Base-by-base conservation (phyloP, 2,329 filamentous ascomycete species). In the Neurospora sp. region DNA sequence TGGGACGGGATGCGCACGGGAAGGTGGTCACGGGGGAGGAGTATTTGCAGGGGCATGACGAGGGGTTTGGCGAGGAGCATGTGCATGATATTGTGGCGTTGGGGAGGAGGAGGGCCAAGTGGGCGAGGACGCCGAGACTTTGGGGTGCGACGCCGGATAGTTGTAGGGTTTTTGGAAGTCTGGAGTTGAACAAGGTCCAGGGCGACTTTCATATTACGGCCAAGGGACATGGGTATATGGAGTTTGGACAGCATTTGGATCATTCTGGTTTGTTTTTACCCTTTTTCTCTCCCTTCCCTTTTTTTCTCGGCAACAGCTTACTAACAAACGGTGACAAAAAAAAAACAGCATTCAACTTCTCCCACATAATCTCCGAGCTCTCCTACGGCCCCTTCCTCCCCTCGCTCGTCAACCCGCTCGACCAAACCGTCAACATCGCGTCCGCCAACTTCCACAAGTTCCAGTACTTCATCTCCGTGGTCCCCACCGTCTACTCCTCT, bases 121-220 rank as follows among this genome's bases (percentile, higher is more conserved):
- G 89, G 82, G 85, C 87, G 41, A 94, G 91, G 85, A 96, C 93
- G 2, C 94, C 93, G 1, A 85, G 83, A 71, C 77, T 96, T 19
- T 85, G 85, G 78, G 82, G 82, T 4, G 75, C 77, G 28, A 76
- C 77, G 28, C 80, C 85, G 17, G 92, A 97, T 79, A 91, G 91
- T 72, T 99, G 96, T 80, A 88, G 96, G 66, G 89, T 99, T 73
- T 99, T 88, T 79, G 96, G 96, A 40, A 96, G 89, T 76, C 80
- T 99, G 79, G 91, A 97, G 74, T 87, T 96, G 74, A 99, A 99
- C 81, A 97, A 96, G 82, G 96, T 99, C 65, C 95, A 97, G 81
- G 96, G 95, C 4, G 95, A 99, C 80, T 98, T 99, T 78, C 96
- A 99, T 79, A 96, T 99, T 77, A 99, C 96, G 1, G 96, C 96